A percentile compares a stretch with the other conserved stretches of the same genome.
Conservation (phyloP, 176 grass and related monocot species). For the Hordeum marinum region DNA sequence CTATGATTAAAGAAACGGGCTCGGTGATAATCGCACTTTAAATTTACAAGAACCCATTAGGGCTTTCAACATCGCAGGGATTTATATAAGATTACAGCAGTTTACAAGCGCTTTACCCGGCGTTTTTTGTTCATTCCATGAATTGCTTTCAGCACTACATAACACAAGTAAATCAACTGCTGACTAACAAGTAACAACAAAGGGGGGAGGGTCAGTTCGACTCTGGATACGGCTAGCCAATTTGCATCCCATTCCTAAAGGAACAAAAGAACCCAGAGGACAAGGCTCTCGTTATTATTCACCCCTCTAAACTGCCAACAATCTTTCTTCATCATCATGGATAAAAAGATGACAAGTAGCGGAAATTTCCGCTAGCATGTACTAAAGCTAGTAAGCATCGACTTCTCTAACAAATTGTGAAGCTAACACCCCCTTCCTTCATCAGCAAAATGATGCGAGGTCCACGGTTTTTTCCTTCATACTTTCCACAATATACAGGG, state of each 20-base stretch:
- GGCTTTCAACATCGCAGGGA: constrained; percentile 23
- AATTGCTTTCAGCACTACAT: constrained; percentile 53
- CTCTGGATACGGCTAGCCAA: constrained; percentile 35
- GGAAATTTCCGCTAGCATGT: constrained; percentile 30
- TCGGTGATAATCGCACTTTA: constrained; percentile 26
- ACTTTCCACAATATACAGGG: constrained; percentile 83
- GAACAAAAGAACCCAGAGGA: constrained; percentile 38
- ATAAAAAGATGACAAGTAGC: constrained; percentile 38
- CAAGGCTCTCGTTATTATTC: constrained; percentile 42
- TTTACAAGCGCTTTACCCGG: constrained; percentile 26
- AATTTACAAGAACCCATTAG: constrained; percentile 52
- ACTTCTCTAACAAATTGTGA: constrained; percentile 49
- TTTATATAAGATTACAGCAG: constrained; percentile 18
- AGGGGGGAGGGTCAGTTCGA: constrained; percentile 28
- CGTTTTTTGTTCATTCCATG: constrained; percentile 24
- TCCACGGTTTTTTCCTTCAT: constrained; percentile 28
- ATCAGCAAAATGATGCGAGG: constrained; percentile 55
- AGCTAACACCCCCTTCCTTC: constrained; percentile 46
- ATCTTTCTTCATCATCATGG: constrained; percentile 32
- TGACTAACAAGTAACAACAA: constrained; percentile 35
- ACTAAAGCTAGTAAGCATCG: constrained; percentile 43
- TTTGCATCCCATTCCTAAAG: constrained; percentile 50
- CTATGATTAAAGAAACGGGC: neutral
- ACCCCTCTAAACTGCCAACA: constrained; percentile 45
- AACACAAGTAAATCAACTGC: constrained; percentile 35